These are phyloP conservation scores for Lepiota brunneoincarnata DNA, from an alignment of 768 basidiomycete genomes.

Conservation along the genomic window DNA sequence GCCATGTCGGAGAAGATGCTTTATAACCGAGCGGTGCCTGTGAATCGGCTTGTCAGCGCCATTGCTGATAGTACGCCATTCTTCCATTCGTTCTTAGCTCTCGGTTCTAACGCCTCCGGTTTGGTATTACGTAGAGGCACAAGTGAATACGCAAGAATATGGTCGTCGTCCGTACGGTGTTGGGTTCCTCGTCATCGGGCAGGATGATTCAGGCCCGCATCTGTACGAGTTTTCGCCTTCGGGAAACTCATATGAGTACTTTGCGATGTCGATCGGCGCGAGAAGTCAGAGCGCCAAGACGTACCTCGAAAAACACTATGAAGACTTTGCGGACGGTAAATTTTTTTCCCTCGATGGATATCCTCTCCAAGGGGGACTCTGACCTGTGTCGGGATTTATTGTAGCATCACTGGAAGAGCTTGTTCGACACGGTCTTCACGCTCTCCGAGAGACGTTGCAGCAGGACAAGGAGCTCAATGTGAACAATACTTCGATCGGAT, in stretches of 20 bases:
- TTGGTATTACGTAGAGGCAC: constrained; percentile 68
- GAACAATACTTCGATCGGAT: constrained; percentile 93
- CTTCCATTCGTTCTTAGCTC: neutral
- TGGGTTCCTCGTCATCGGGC: constrained; percentile 95
- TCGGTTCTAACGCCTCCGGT: neutral
- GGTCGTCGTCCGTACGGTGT: constrained; percentile 97
- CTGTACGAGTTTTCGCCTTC: constrained; percentile 98
- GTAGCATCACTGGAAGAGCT: constrained; percentile 83
- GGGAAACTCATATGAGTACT: constrained; percentile 96
- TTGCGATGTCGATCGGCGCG: constrained; percentile 97
- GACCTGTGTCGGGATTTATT: neutral
- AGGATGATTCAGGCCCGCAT: constrained; percentile 96
- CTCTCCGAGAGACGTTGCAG: constrained; percentile 93
- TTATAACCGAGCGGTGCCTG: constrained; percentile 92
- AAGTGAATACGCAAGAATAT: constrained; percentile 98
- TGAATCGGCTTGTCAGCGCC: constrained; percentile 87
- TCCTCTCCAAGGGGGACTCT: neutral
- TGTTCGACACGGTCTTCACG: constrained; percentile 90
- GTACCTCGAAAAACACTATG: constrained; percentile 93
- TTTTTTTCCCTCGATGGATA: neutral
- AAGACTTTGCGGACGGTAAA: constrained; percentile 81
- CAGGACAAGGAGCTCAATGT: constrained; percentile 96
- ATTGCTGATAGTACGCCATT: constrained; percentile 87
- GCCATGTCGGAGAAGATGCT: constrained; percentile 95
- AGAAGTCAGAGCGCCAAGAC: constrained; percentile 98